phyloP scores from a whole-genome alignment of 2,329 filamentous ascomycete species.

The Calonectria pteridis region DNA sequence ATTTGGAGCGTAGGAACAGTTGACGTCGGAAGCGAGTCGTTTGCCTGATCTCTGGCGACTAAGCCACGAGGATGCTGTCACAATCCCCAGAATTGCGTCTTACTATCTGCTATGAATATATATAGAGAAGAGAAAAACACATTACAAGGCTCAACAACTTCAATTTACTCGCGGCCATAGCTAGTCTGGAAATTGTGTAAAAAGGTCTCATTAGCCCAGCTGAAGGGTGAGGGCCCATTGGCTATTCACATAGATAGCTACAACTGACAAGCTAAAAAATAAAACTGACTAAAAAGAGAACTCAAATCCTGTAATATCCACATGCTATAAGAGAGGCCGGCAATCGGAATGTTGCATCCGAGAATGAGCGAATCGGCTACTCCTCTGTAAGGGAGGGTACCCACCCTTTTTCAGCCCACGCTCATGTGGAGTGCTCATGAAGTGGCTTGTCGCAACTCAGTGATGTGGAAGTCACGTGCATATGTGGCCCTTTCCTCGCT shows the following conservation, averaged over 20 bases:
- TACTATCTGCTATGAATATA: neutral
- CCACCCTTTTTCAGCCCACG: neutral
- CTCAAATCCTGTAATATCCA: neutral
- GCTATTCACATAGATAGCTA: neutral
- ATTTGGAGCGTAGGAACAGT: constrained; percentile 96
- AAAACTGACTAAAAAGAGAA: neutral
- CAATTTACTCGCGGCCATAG: neutral
- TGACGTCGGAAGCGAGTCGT: constrained; percentile 61
- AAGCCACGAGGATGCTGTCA: no score
- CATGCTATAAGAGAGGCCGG: neutral
- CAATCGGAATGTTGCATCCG: neutral
- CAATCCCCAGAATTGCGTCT: neutral
- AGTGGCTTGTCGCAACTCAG: constrained; percentile 12
- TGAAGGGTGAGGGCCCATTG: neutral
- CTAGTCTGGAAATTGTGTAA: neutral
- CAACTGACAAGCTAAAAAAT: neutral
- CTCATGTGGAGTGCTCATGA: neutral
- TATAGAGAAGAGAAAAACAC: neutral
- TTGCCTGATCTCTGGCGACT: constrained; percentile 26
- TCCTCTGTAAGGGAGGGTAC: neutral
- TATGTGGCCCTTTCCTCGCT: constrained; percentile 52
- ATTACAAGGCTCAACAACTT: neutral
- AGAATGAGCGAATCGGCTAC: neutral
- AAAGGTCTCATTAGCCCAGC: neutral
- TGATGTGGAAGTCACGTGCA: constrained; percentile 40